phyloP scores from a whole-genome alignment of 2,329 filamentous ascomycete species.

The Stagonosporopsis vannaccii region DNA sequence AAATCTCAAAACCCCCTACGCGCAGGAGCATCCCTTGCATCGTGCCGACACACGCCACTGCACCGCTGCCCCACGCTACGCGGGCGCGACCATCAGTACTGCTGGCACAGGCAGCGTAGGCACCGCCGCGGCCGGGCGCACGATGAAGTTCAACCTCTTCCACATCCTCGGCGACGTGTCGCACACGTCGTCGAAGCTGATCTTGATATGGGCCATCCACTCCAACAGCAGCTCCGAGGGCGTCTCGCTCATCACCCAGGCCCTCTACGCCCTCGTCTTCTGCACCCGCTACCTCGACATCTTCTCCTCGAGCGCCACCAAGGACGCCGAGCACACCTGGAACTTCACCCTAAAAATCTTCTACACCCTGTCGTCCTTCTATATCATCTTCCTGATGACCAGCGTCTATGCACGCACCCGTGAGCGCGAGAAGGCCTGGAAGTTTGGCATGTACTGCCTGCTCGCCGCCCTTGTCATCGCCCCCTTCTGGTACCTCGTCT shows the following conservation, averaged over 20 bases:
- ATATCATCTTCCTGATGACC: conserved; percentile 88
- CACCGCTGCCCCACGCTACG: background rate
- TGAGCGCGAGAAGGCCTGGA: conserved; percentile 93
- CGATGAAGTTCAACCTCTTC: conserved; percentile 61
- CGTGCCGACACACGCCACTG: conserved; percentile 4
- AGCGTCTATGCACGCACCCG: conserved; percentile 85
- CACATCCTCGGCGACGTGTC: conserved; percentile 84
- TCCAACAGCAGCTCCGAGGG: conserved; percentile 86
- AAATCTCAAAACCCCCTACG: background rate
- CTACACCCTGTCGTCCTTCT: conserved; percentile 83
- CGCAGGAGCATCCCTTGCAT: conserved; percentile 17
- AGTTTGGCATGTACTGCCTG: conserved; percentile 76
- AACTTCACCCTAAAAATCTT: conserved; percentile 88
- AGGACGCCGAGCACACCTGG: conserved; percentile 45
- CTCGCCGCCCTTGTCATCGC: conserved; percentile 70
- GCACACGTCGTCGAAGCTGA: conserved; percentile 85
- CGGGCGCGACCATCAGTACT: background rate
- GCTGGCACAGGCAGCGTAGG: background rate
- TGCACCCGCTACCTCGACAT: conserved; percentile 86
- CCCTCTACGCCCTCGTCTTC: conserved; percentile 87
- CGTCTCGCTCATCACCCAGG: conserved; percentile 89
- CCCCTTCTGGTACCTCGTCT: conserved; percentile 75
- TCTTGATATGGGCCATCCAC: conserved; percentile 90
- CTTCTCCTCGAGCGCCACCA: conserved; percentile 59
- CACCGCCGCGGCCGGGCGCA: background rate